phyloP scores from a whole-genome alignment of 2,329 filamentous ascomycete species.

The Stenocarpella maydis region DNA sequence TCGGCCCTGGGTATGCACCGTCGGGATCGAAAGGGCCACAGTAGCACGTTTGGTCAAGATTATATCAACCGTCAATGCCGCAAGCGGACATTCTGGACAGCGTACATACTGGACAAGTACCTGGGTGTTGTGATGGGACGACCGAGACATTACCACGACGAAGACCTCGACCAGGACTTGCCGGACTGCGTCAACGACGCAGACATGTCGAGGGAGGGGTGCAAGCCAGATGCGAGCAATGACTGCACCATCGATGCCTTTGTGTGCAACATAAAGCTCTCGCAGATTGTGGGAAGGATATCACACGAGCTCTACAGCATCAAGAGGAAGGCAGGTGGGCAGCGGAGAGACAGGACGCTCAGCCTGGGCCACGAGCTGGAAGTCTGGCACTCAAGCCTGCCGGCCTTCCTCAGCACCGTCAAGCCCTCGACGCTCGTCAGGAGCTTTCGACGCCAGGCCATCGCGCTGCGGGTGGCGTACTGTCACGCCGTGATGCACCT shows the following conservation, averaged over 20 bases:
- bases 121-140: not conserved
- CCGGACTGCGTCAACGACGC: not conserved
- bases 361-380: not conserved
- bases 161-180: not conserved
- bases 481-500: not conserved
- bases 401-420: not conserved
- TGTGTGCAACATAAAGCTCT: not conserved
- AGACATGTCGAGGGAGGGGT: not conserved
- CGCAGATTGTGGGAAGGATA: not conserved
- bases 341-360: not conserved
- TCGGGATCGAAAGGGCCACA: not conserved
- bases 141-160: not conserved
- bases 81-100: not conserved
- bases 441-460: not conserved
- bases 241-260: not conserved
- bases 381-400: not conserved
- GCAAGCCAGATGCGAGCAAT: not conserved
- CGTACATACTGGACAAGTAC: not conserved
- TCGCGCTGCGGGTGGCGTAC: not conserved
- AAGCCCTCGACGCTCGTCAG: not conserved
- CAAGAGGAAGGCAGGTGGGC: not conserved
- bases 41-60: not conserved
- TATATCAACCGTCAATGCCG: not conserved
- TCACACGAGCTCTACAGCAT: not conserved
- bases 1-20: not conserved